phyloP scores from a whole-genome alignment of 768 basidiomycete genomes.

The Amanita pseudoporphyria region DNA sequence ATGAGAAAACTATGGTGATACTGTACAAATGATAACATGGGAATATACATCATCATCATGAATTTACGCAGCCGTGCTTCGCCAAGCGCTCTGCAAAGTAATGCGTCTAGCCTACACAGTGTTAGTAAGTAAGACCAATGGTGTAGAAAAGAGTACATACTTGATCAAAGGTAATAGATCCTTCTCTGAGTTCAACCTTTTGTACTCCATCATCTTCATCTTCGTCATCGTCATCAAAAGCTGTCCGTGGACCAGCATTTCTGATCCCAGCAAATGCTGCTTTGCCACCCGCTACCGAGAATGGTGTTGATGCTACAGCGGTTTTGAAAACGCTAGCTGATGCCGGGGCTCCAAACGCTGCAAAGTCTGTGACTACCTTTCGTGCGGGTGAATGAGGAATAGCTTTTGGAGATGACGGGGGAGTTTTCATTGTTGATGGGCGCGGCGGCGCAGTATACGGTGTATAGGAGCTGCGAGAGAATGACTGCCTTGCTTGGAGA shows the following conservation, averaged over 20 bases:
- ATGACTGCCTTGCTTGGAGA: constrained; percentile 58
- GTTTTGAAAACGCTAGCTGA: constrained; percentile 77
- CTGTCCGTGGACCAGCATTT: constrained; percentile 21
- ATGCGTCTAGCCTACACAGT: constrained; percentile 62
- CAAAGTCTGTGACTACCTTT: constrained; percentile 84
- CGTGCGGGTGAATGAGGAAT: constrained; percentile 58
- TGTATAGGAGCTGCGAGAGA: constrained; percentile 43
- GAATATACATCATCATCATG: not conserved
- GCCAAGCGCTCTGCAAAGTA: constrained; percentile 86
- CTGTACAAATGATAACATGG: constrained; percentile 11
- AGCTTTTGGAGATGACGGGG: constrained; percentile 32
- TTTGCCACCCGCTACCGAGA: constrained; percentile 69
- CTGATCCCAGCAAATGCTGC: constrained; percentile 81
- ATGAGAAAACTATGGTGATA: constrained; percentile 7
- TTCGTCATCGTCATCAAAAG: constrained; percentile 56
- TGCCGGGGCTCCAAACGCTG: constrained; percentile 70
- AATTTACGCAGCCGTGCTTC: constrained; percentile 47
- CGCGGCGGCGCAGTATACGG: constrained; percentile 32
- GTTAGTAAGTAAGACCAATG: constrained; percentile 1
- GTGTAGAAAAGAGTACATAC: constrained; percentile 29
- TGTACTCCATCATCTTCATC: constrained; percentile 65
- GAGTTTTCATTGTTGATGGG: constrained; percentile 27
- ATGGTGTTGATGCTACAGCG: constrained; percentile 71
- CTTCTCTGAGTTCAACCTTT: constrained; percentile 69
- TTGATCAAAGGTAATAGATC: constrained; percentile 89